These are phyloP conservation scores for Phytopythium cucurbitacearum DNA, from an alignment of 352 stramenopile genomes.

Conservation along the genomic window DNA sequence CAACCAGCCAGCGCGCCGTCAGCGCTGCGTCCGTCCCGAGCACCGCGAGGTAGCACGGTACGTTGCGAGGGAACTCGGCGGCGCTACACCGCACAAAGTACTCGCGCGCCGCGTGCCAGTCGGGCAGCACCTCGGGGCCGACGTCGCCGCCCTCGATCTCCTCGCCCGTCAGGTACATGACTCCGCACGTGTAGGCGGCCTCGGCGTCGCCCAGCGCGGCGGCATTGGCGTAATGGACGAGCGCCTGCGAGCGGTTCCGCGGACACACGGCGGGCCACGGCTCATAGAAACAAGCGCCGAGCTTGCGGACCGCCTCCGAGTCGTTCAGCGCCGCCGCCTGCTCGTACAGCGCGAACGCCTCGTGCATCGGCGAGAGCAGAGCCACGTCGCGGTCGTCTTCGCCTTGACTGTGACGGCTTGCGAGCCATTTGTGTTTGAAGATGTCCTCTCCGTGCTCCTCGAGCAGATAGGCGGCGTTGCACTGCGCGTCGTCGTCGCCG, in stretches of 20 bases:
- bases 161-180: conserved; percentile 51
- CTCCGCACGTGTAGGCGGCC: conserved; percentile 55
- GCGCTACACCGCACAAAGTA: conserved; percentile 51
- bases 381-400: not conserved
- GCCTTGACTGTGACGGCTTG: conserved; percentile 6
- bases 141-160: conserved; percentile 9
- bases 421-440: conserved; percentile 11
- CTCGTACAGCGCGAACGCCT: conserved; percentile 54
- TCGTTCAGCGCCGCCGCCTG: conserved; percentile 57
- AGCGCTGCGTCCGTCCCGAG: conserved; percentile 24
- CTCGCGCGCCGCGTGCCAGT: conserved; percentile 37
- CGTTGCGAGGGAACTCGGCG: conserved; percentile 52
- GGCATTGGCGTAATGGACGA: conserved; percentile 50
- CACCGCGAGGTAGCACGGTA: conserved; percentile 48
- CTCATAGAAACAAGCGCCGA: conserved; percentile 55
- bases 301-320: conserved; percentile 69
- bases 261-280: conserved; percentile 52
- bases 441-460: conserved; percentile 52
- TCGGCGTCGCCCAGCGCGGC: conserved; percentile 53
- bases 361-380: conserved; percentile 18
- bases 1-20: not conserved
- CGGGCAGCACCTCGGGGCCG: conserved; percentile 12
- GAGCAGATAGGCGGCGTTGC: conserved; percentile 70
- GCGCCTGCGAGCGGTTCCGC: conserved; percentile 41
- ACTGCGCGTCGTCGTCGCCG: conserved; percentile 57